Evolutionary conservation across 805 yeast genomes (phyloP), one percentile per base, ranked within the genome.

Genomic region (Saccharomycopsis javanensis): DNA sequence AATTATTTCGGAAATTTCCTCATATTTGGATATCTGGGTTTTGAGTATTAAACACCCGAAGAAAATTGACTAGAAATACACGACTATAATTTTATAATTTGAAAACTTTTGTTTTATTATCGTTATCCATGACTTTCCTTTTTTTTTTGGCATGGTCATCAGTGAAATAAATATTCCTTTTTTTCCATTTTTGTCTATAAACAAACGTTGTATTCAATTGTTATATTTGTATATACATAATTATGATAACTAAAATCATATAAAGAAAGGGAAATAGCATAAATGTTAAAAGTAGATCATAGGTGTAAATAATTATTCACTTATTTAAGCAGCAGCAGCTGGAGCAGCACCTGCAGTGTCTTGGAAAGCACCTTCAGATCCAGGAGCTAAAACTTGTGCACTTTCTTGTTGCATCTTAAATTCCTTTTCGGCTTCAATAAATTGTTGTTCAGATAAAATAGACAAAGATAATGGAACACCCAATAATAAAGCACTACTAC

Each of bases 391-490:
- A 51, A 86, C 79, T 59, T 83, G 90, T 66, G 81, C 84, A 27
- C 90, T 85, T 61, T 85, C 84, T 70, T 84, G 86, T 71, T 86
- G 92, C 67, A 86, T 74, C 58, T 85, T 82, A 79, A 89, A 83
- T 69, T 90, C 94, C 76, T 87, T 89, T 77, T 91, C 97, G 85
- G 88, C 80, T 75, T 91, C 97, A 69, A 85, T 82, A 70, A 91
- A 80, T 76, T 92, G 97, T 69, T 90, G 95, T 75, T 92, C 97
- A 60, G 90, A 83, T 66, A 94, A 78, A 65, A 94, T 87, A 55
- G 96, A 85, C 66, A 94, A 77, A 7, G 96, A 84, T 65, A 88
- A 79, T 62, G 99, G 99, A 51, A 90, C 96, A 69, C 97, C 97
- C 65, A 94, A 76, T 61, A 94, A 79, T 65, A 94, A 75, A 46